Conservation (phyloP, 768 basidiomycete genomes). For the Collybiopsis confluens region DNA sequence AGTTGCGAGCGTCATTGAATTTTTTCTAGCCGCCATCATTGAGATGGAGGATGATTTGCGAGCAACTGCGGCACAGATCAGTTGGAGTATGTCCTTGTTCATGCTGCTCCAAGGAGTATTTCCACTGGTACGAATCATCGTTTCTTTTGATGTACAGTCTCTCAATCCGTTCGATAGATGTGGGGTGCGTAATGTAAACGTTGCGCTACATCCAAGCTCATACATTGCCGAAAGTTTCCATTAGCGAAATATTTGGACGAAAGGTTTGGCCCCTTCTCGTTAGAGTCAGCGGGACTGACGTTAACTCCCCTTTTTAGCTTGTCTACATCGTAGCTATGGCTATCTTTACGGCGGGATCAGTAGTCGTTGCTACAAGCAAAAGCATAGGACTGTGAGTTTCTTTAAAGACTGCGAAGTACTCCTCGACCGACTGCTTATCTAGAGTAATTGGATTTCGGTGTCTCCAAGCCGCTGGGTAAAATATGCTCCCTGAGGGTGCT, state of each 20-base stretch:
- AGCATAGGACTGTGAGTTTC: conserved; percentile 42
- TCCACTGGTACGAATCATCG: conserved; percentile 49
- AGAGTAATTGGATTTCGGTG: conserved; percentile 63
- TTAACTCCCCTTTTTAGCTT: conserved; percentile 25
- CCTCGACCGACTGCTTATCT: background rate
- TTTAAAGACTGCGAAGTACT: background rate
- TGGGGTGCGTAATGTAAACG: background rate
- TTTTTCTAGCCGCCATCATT: conserved; percentile 61
- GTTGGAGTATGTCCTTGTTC: conserved; percentile 64
- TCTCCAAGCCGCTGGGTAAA: conserved; percentile 62
- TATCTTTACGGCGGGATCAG: conserved; percentile 51
- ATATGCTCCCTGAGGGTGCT: background rate
- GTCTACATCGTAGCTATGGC: conserved; percentile 51
- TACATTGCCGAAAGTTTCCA: conserved; percentile 3
- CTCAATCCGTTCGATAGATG: background rate
- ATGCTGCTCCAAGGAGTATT: conserved; percentile 66
- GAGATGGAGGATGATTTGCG: conserved; percentile 56
- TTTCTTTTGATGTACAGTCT: too few species aligned
- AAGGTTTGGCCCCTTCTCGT: conserved; percentile 39
- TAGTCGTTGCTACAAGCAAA: conserved; percentile 51
- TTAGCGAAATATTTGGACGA: conserved; percentile 73
- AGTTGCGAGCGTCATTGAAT: too few species aligned
- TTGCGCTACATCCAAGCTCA: too few species aligned
- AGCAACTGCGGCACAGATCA: conserved; percentile 58
- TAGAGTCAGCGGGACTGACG: background rate